Percentiles rank a stretch among this genome's conserved stretches.
These are phyloP conservation scores for Venturia pyrina DNA, from an alignment of 2,329 filamentous ascomycete species.

Conservation along the genomic window DNA sequence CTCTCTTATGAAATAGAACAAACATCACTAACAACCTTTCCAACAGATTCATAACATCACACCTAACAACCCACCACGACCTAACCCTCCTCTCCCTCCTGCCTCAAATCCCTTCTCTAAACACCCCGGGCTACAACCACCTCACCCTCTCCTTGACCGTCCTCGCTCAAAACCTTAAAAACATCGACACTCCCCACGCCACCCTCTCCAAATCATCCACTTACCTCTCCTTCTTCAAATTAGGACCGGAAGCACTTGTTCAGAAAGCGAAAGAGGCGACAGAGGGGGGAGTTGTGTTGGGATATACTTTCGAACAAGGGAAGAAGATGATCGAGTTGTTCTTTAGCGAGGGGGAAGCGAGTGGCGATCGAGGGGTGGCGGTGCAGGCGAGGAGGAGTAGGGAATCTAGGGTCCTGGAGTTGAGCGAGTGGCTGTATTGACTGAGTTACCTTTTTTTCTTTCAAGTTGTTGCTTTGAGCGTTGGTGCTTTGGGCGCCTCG, in stretches of 20 bases:
- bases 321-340: conserved; percentile 32
- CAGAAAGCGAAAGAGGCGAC: conserved; percentile 53
- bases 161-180: conserved; percentile 92
- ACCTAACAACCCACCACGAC: conserved; percentile 70
- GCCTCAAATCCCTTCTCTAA: conserved; percentile 68
- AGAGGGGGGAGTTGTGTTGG: conserved; percentile 26
- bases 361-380: conserved; percentile 57
- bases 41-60: conserved; percentile 62
- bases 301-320: conserved; percentile 29
- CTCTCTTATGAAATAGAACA: not conserved
- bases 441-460: not conserved
- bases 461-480: not conserved
- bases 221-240: conserved; percentile 60
- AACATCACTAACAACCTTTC: too few relatives aligned
- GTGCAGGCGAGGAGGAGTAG: conserved; percentile 58
- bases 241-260: conserved; percentile 56
- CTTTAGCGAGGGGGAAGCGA: conserved; percentile 43
- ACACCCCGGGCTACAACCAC: conserved; percentile 68
- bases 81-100: conserved; percentile 65
- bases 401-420: conserved; percentile 38
- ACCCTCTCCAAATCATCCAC: conserved; percentile 52
- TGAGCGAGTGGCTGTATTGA: conserved; percentile 10
- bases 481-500: not conserved
- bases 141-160: conserved; percentile 93
- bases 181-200: conserved; percentile 61